Evolutionary conservation across 2,329 filamentous ascomycete species (phyloP).

Genomic region (Cladosporium sphaerospermum): DNA sequence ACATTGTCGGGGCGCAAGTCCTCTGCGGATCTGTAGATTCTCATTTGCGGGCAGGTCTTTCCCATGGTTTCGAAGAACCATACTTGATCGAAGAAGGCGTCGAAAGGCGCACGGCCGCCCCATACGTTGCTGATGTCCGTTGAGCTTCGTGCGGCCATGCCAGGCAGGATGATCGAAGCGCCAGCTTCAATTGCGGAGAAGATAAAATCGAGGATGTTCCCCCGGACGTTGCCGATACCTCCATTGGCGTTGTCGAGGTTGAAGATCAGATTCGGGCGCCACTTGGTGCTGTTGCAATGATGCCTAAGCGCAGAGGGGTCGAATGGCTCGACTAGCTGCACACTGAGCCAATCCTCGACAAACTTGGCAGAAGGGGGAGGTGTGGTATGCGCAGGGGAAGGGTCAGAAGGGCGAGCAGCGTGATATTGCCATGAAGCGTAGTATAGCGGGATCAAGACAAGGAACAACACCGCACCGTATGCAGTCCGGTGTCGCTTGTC

Average conservation of each 20-base stretch:
- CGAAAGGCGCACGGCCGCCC: constrained; percentile 20
- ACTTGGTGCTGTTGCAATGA: constrained; percentile 34
- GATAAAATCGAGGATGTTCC: constrained; percentile 42
- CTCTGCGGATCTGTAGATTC: constrained; percentile 18
- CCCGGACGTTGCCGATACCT: constrained; percentile 41
- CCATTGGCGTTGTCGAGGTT: constrained; percentile 40
- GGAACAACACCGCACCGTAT: constrained; percentile 4
- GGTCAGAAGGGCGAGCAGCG: constrained; percentile 12
- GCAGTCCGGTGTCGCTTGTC: constrained; percentile 13
- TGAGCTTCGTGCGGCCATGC: constrained; percentile 16
- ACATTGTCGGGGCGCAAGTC: constrained; percentile 13
- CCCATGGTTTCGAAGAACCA: constrained; percentile 22
- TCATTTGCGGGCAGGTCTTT: constrained; percentile 23
- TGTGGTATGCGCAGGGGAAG: not conserved
- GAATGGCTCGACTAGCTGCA: constrained; percentile 19
- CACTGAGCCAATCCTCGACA: constrained; percentile 23
- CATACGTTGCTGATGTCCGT: constrained; percentile 19
- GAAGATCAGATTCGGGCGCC: constrained; percentile 39
- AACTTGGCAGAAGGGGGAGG: constrained; percentile 15
- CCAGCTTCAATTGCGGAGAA: constrained; percentile 45
- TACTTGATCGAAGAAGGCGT: constrained; percentile 24
- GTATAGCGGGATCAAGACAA: constrained; percentile 20
- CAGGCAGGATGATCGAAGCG: constrained; percentile 30
- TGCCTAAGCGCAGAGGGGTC: constrained; percentile 19
- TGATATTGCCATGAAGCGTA: constrained; percentile 17